These are phyloP conservation scores for Penicillium sp. DNA, from an alignment of 2,329 filamentous ascomycete species.

Conservation along the genomic window DNA sequence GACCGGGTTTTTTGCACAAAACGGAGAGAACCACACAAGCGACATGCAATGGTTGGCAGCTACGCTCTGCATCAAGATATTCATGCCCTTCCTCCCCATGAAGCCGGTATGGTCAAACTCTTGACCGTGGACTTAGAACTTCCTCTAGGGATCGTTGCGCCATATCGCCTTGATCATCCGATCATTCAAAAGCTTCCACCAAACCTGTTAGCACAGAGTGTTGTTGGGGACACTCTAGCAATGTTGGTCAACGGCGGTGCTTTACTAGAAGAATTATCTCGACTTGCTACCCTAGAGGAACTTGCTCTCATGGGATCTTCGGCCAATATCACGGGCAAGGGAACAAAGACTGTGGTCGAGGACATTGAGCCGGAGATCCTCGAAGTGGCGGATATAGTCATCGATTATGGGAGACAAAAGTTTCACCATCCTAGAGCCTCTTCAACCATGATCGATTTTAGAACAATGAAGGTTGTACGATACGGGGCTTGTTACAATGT, in stretches of 20 bases:
- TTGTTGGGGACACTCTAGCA: slow-evolving; percentile 24
- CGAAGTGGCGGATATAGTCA: slow-evolving; percentile 29
- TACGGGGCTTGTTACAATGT: slow-evolving; percentile 33
- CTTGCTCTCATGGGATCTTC: slow-evolving; percentile 29
- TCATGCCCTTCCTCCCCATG: slow-evolving; percentile 17
- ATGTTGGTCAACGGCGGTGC: slow-evolving; percentile 30
- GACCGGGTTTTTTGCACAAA: slow-evolving; percentile 23
- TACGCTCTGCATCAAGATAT: slow-evolving; percentile 25
- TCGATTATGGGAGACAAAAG: slow-evolving; percentile 33
- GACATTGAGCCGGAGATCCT: slow-evolving; percentile 32
- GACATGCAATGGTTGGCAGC: slow-evolving; percentile 30
- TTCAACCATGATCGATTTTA: slow-evolving; percentile 33
- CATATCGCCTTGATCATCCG: slow-evolving; percentile 23
- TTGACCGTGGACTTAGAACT: slow-evolving; percentile 28
- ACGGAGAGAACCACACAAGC: slow-evolving; percentile 24
- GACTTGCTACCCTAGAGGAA: slow-evolving; percentile 20
- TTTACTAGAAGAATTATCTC: slow-evolving; percentile 28
- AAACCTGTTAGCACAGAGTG: slow-evolving; percentile 14
- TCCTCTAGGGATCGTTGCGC: slow-evolving; percentile 27
- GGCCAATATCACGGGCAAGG: slow-evolving; percentile 33
- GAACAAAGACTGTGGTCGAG: slow-evolving; percentile 28
- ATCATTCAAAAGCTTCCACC: slow-evolving; percentile 20
- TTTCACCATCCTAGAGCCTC: slow-evolving; percentile 25
- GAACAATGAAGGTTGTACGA: slow-evolving; percentile 23
- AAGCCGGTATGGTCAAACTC: slow-evolving; percentile 19